Evolutionary conservation across 768 basidiomycete genomes (phyloP), one percentile per base, ranked within the genome.

Genomic region (Mycena galericulata): DNA sequence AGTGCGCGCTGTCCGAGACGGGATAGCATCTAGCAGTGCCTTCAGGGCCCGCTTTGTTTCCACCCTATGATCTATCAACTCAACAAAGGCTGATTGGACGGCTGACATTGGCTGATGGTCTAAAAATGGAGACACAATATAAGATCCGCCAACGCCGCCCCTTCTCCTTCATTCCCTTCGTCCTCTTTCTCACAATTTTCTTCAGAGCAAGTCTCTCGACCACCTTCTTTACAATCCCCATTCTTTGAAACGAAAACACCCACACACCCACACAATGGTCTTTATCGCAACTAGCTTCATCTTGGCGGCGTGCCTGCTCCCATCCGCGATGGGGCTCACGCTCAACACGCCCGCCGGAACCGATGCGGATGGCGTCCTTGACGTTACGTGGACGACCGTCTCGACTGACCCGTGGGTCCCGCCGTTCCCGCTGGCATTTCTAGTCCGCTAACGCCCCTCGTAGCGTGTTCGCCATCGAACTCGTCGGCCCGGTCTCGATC

Each of bases 321-420:
- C 68, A 65, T 69, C 68, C 30, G 68, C 40, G 62, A 65, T 69
- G 68, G 68, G 68, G 6, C 62, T 69, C 49, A 69, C 56, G 12
- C 53, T 69, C 12, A 69, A 69, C 68, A 60, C 57, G 11, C 68
- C 68, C 15, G 45, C 43, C 9, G 36, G 20, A 7, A 43, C 58
- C 27, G 59, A 20, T 12, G 36, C 38, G 20, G 58, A 61, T 11
- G 61, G 61, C 55, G 27, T n/a, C 8, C 29, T 69, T 3, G 32
- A 9, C n/a, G 50, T 65, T 0, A 65, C 68, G 14, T 69, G 68
- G 68, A 54, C 62, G 3, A 36, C 68, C 27, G 49, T 15, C 1
- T 24, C 55, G 27, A 32, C 41, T 41, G 68, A 69, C 62, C 68
- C 68, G 67, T 68, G 43, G 7, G 55, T 68, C 32, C 14, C 43